Percentiles rank a stretch among this genome's conserved stretches.
Conservation (phyloP, 2,329 filamentous ascomycete genomes). For the Nigrospora oryzae region DNA sequence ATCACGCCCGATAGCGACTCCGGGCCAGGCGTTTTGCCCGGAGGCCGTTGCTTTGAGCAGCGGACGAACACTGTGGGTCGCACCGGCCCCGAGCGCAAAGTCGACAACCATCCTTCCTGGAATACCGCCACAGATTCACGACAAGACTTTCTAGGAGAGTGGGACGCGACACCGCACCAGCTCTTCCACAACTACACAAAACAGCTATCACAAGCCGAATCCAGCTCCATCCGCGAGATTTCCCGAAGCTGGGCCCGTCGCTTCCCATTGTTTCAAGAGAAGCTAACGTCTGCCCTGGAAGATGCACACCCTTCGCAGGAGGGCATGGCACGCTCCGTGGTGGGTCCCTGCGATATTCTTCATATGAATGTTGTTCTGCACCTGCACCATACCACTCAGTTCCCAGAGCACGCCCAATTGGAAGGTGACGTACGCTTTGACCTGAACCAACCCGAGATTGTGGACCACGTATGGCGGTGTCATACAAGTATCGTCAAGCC, state of each 20-base stretch:
- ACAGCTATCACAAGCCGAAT: constrained; percentile 44
- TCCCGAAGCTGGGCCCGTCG: constrained; percentile 47
- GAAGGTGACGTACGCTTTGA: constrained; percentile 51
- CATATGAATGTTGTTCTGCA: constrained; percentile 56
- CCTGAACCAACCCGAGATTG: constrained; percentile 43
- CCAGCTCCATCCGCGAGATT: constrained; percentile 45
- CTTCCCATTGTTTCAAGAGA: constrained; percentile 47
- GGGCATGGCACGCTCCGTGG: constrained; percentile 21
- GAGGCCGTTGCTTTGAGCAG: constrained; percentile 15
- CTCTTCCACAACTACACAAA: constrained; percentile 53
- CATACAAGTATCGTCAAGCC: constrained; percentile 52
- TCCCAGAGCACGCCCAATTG: constrained; percentile 51
- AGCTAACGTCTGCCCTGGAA: constrained; percentile 38
- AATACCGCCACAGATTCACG: constrained; percentile 13
- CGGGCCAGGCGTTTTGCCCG: constrained; percentile 13
- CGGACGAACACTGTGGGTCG: constrained; percentile 26
- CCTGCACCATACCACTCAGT: constrained; percentile 46
- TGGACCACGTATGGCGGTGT: constrained; percentile 52
- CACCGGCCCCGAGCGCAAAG: constrained; percentile 44
- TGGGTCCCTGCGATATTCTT: constrained; percentile 44
- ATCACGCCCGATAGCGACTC: constrained; percentile 8
- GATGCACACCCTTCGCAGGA: constrained; percentile 28
- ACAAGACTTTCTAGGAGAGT: constrained; percentile 33
- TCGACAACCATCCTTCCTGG: neutral
- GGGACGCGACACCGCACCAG: constrained; percentile 22